These are phyloP conservation scores for Phellopilus nigrolimitatus DNA, from an alignment of 1,284 basidiomycete genomes.

Conservation along the genomic window DNA sequence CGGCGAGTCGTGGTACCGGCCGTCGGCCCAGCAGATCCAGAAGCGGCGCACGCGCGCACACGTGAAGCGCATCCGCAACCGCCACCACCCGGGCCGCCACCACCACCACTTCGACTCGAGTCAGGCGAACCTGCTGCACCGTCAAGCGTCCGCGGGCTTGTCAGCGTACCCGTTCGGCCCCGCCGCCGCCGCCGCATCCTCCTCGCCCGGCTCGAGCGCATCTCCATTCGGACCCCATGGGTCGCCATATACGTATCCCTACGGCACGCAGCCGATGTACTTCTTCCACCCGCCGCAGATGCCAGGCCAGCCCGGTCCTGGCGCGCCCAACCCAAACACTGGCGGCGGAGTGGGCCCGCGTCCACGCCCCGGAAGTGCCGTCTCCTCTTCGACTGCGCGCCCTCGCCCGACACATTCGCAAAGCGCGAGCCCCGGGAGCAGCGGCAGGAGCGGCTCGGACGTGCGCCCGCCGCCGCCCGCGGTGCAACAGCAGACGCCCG, in stretches of 20 bases:
- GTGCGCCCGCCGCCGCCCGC: background rate
- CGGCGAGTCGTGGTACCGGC: no score
- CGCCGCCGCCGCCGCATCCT: background rate
- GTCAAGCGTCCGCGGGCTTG: background rate
- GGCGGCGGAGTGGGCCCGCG: background rate
- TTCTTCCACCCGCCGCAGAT: background rate
- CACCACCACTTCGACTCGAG: background rate
- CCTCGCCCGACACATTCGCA: background rate
- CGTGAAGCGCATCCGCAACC: background rate
- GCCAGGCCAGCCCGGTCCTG: no score
- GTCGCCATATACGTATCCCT: background rate
- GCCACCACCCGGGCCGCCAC: background rate
- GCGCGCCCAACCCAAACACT: no score
- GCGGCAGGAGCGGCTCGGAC: background rate
- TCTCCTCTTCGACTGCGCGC: background rate
- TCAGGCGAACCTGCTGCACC: background rate
- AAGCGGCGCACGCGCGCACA: background rate
- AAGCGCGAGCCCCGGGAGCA: background rate
- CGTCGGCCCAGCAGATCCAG: background rate
- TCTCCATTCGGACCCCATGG: background rate
- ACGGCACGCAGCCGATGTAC: background rate
- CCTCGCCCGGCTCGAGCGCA: background rate
- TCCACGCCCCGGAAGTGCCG: background rate
- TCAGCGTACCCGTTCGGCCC: background rate
- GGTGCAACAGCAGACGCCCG: no score